Base-by-base conservation (phyloP, 1,284 basidiomycete genomes). In the Cutaneotrichosporon mucoides region DNA sequence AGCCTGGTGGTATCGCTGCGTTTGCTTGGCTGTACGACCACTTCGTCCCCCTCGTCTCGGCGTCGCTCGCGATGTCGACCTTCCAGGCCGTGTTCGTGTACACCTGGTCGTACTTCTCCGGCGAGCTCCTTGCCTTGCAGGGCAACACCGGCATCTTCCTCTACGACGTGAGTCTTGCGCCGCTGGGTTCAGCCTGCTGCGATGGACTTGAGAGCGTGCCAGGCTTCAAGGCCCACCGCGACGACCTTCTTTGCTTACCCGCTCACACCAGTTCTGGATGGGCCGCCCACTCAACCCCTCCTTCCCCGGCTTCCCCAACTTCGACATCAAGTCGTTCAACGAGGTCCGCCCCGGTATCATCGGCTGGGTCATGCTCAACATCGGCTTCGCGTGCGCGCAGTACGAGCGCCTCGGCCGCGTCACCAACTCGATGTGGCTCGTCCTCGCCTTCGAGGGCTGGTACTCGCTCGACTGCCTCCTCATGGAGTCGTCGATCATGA, bases 281-380 rank as follows among this genome's bases (percentile, higher is more conserved):
- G 96, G 96, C 35, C 89, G 96, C 56, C 90, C 94, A 71, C 82
- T 99, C 55, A 99, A 99, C 79, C 95, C 96, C 0, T 86, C 86
- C 2, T 63, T 71, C 51, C 75, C 77, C 33, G 66, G 68, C 16
- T 68, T 73, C 46, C 77, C 82, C 37, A 85, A 83, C 11, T 89
- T 98, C 62, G 96, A 99, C 75, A 84, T 99, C 84, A 99, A 99
- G 78, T 89, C 88, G 0, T 99, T 99, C 85, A 98, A 92, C 72
- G 93, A 97, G 71, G 85, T 95, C 41, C 86, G 96, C 40, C 96
- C 95, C 0, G 96, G 95, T 10, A 84, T 99, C 57, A 96, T 99
- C 66, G 85, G 97, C 16, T 99, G 95, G 96, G 81, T 86, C 37
- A 82, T 99, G 57, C 83, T 95, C 76, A 88, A 98, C 79, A 86